A percentile compares a stretch with the other conserved stretches of the same genome.
Conservation (phyloP, 305 asterid species). For the Solanum hybrid region DNA sequence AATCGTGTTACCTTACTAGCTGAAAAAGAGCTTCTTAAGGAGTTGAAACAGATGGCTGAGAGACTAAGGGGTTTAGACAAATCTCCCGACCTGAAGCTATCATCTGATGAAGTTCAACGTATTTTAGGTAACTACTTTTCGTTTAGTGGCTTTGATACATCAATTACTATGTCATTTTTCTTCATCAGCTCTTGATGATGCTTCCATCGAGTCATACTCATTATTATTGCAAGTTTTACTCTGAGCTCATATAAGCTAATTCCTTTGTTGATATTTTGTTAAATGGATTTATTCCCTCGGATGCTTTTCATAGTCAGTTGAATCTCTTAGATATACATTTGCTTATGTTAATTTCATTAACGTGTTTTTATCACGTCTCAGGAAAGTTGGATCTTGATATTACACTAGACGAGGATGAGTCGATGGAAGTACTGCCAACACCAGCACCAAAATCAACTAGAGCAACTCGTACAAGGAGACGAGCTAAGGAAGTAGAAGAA, state of each 20-base stretch:
- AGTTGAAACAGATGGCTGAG: conserved; percentile 59
- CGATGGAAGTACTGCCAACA: conserved; percentile 50
- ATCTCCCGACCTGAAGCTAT: conserved; percentile 44
- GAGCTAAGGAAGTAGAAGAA: conserved; percentile 32
- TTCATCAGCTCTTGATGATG: not conserved
- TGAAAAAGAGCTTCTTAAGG: conserved; percentile 68
- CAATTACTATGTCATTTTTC: not conserved
- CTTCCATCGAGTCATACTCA: not conserved
- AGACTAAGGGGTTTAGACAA: conserved; percentile 58
- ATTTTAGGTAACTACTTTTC: conserved; percentile 46
- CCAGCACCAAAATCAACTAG: conserved; percentile 57
- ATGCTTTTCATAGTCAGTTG: not conserved
- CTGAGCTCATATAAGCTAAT: not conserved
- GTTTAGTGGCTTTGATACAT: not conserved
- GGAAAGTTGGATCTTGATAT: conserved; percentile 53
- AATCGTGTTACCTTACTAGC: conserved; percentile 33
- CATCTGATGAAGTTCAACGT: conserved; percentile 38
- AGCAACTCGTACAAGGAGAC: conserved; percentile 45
- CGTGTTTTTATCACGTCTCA: not conserved
- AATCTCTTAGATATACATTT: not conserved
- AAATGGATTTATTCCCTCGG: not conserved
- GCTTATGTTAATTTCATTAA: not conserved
- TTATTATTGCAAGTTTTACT: not conserved
- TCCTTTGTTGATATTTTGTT: not conserved
- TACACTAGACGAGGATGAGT: conserved; percentile 30